These are phyloP conservation scores for Musa balbisiana DNA, from an alignment of 202 grass and related monocot species.

Conservation along the genomic window DNA sequence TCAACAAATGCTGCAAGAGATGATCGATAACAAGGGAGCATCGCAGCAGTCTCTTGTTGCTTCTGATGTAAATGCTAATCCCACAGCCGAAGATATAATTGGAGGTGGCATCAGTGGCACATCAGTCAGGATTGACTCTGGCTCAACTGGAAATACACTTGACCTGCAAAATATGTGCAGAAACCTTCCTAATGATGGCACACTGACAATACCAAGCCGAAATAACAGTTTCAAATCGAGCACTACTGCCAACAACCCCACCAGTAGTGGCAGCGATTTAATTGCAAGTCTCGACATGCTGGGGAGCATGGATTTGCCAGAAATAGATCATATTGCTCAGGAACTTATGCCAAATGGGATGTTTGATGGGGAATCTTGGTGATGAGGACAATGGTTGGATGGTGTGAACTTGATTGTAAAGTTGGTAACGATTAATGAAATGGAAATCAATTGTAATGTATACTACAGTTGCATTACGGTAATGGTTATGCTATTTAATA, in stretches of 20 bases:
- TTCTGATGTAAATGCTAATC: neutral
- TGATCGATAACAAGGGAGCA: neutral
- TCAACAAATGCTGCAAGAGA: constrained; percentile 19
- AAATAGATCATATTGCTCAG: neutral
- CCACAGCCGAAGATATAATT: neutral
- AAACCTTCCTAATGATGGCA: neutral
- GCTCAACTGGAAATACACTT: neutral
- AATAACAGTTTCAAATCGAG: constrained; percentile 20
- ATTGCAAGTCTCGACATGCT: neutral
- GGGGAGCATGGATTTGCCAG: constrained; percentile 9
- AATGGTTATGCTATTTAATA: neutral
- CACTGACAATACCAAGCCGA: neutral
- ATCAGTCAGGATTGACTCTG: neutral
- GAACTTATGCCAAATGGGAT: constrained; percentile 7
- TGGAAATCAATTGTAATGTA: neutral
- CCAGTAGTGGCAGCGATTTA: neutral
- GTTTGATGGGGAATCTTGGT: constrained; percentile 6
- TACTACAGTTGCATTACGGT: neutral
- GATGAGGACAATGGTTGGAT: neutral
- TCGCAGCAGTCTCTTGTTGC: neutral
- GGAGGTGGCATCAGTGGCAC: neutral
- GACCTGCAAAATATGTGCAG: neutral
- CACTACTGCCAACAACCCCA: neutral
- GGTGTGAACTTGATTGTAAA: neutral
- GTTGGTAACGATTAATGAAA: neutral